Conservation (phyloP, 2,329 filamentous ascomycete species). For the Xylariaceae sp. region DNA sequence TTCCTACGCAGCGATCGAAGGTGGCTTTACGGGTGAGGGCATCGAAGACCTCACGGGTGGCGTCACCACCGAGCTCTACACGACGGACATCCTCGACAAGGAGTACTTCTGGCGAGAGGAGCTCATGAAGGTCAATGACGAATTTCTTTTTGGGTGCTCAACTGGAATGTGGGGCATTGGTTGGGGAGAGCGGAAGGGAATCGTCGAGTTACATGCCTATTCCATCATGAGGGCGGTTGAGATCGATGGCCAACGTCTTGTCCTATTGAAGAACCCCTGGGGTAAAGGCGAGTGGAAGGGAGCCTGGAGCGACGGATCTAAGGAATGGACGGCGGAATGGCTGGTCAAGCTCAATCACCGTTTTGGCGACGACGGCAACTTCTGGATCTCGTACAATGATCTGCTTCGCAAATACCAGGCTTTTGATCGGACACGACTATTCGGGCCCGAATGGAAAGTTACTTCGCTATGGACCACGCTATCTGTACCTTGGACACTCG, state of each 20-base stretch:
- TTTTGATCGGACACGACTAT: slow-evolving; percentile 59
- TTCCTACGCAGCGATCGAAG: slow-evolving; percentile 66
- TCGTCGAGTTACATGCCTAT: slow-evolving; percentile 56
- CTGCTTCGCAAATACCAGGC: slow-evolving; percentile 58
- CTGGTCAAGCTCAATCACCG: slow-evolving; percentile 54
- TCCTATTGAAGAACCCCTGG: slow-evolving; percentile 58
- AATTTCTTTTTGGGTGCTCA: slow-evolving; percentile 72
- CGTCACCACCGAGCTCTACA: slow-evolving; percentile 64
- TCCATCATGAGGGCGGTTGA: slow-evolving; percentile 55
- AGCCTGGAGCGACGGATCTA: slow-evolving; percentile 55
- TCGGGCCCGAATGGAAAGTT: slow-evolving; percentile 55
- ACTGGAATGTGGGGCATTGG: slow-evolving; percentile 60
- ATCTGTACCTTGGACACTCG: slow-evolving; percentile 57
- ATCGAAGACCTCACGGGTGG: slow-evolving; percentile 61
- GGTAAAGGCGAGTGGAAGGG: slow-evolving; percentile 58
- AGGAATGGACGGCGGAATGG: slow-evolving; percentile 57
- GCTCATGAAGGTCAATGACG: slow-evolving; percentile 72
- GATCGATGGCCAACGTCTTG: slow-evolving; percentile 48
- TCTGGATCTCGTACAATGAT: slow-evolving; percentile 61
- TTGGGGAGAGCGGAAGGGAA: slow-evolving; percentile 56
- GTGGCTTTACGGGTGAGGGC: slow-evolving; percentile 65
- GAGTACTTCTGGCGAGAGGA: slow-evolving; percentile 82
- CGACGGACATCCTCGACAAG: slow-evolving; percentile 69
- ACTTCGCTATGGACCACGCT: slow-evolving; percentile 58
- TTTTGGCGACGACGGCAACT: slow-evolving; percentile 59